Conservation (phyloP, 225 moss, liverwort and hornwort genomes). For the Antitrichia curtipendula region DNA sequence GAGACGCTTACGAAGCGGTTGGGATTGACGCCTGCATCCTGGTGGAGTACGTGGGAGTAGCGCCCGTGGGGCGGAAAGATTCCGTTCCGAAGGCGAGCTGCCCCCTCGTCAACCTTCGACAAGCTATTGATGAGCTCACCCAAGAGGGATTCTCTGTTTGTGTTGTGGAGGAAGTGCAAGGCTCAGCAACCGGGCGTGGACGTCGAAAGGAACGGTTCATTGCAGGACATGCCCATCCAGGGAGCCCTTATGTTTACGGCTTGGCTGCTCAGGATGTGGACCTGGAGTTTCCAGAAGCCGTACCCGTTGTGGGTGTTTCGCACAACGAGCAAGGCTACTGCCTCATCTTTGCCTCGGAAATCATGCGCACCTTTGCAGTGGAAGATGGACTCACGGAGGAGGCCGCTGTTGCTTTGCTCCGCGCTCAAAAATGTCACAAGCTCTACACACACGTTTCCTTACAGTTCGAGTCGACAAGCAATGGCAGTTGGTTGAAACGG, state of each 20-base stretch:
- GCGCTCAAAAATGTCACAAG: slow-evolving; percentile 55
- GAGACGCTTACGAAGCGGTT: slow-evolving; percentile 71
- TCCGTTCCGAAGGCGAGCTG: slow-evolving; percentile 76
- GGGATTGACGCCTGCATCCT: slow-evolving; percentile 83
- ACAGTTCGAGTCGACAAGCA: slow-evolving; percentile 31
- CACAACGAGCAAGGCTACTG: slow-evolving; percentile 57
- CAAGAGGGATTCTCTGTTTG: slow-evolving; percentile 82
- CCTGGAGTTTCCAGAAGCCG: slow-evolving; percentile 79
- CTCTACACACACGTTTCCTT: slow-evolving; percentile 64
- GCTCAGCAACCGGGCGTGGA: slow-evolving; percentile 32
- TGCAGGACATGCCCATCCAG: slow-evolving; percentile 87
- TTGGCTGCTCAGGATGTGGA: slow-evolving; percentile 74
- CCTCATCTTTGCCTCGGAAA: slow-evolving; percentile 61
- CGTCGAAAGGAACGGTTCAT: slow-evolving; percentile 79
- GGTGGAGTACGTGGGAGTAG: slow-evolving; percentile 73
- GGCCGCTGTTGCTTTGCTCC: slow-evolving; percentile 73
- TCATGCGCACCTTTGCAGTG: slow-evolving; percentile 61
- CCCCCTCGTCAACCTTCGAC: slow-evolving; percentile 66
- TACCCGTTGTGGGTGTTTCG: slow-evolving; percentile 53
- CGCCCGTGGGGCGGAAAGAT: slow-evolving; percentile 68
- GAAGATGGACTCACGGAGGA: slow-evolving; percentile 87
- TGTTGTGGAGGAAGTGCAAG: slow-evolving; percentile 87
- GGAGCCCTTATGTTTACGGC: slow-evolving; percentile 82
- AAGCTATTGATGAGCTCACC: slow-evolving; percentile 71
- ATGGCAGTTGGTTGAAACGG: slow-evolving; percentile 69